A percentile compares a stretch with the other conserved stretches of the same genome.
Evolutionary conservation across 2,329 filamentous ascomycete species (phyloP).

Genomic region (Botrytis tulipae): DNA sequence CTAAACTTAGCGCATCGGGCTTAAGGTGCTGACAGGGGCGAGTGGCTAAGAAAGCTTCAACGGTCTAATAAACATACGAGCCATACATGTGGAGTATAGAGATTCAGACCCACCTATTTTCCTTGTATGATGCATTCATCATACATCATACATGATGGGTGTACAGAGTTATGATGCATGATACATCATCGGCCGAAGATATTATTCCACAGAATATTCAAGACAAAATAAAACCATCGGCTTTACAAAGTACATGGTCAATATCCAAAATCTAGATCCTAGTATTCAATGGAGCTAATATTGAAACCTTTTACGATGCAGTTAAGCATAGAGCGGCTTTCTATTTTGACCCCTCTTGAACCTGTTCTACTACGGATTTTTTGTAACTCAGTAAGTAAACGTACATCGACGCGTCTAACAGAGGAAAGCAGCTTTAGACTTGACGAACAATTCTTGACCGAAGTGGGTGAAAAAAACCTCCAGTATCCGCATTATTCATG

Average conservation of each 20-base stretch:
- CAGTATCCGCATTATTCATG: background rate
- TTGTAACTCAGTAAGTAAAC: background rate
- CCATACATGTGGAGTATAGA: background rate
- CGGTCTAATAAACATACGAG: background rate
- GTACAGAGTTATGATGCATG: background rate
- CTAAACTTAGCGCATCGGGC: background rate
- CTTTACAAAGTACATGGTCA: background rate
- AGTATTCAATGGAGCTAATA: background rate
- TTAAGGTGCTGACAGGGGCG: background rate
- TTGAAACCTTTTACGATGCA: background rate
- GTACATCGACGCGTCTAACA: background rate
- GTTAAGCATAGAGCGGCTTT: background rate
- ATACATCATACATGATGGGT: background rate
- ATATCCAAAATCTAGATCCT: background rate
- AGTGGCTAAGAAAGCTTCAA: background rate
- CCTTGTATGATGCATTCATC: background rate
- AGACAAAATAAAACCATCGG: background rate
- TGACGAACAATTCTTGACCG: background rate
- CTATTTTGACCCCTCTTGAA: background rate
- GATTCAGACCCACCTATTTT: background rate
- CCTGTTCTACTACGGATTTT: background rate
- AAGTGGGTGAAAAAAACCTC: background rate
- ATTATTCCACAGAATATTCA: background rate
- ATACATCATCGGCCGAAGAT: background rate
- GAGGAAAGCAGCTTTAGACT: background rate